Evolutionary conservation across 202 grass and related monocot species (phyloP).

Genomic region (Dendrocalamus latiflorus): DNA sequence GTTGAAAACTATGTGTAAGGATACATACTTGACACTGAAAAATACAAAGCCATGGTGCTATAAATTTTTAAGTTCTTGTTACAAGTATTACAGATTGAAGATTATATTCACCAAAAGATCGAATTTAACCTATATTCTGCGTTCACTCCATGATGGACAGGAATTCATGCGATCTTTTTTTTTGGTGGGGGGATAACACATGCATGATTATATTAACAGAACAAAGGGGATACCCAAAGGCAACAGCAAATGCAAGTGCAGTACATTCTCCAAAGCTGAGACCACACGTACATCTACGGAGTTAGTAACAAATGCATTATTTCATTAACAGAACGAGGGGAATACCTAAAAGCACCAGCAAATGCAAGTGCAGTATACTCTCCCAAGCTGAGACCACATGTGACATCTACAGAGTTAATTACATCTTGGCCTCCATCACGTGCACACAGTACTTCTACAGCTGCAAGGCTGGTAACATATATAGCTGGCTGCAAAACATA

Average conservation of each 20-base stretch:
- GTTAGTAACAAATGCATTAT: neutral
- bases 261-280: too few species aligned
- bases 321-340: neutral
- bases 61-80: neutral
- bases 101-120: neutral
- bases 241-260: too few species aligned
- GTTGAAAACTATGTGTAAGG: conserved; percentile 20
- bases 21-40: neutral
- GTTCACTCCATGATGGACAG: neutral
- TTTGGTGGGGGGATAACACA: too few species aligned
- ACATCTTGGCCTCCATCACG: conserved; percentile 70
- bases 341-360: too few species aligned
- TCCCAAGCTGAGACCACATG: conserved; percentile 93
- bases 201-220: too few species aligned
- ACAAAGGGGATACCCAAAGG: too few species aligned
- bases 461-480: conserved; percentile 90
- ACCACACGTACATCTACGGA: too few species aligned
- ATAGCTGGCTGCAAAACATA: conserved; percentile 73
- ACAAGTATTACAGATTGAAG: neutral
- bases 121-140: neutral
- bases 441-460: conserved; percentile 69
- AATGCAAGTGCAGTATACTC: conserved; percentile 95
- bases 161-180: neutral
- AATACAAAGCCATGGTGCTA: neutral
- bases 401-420: conserved; percentile 75